Conservation (phyloP, 139 green algal species). For the Desmodesmus armatus region DNA sequence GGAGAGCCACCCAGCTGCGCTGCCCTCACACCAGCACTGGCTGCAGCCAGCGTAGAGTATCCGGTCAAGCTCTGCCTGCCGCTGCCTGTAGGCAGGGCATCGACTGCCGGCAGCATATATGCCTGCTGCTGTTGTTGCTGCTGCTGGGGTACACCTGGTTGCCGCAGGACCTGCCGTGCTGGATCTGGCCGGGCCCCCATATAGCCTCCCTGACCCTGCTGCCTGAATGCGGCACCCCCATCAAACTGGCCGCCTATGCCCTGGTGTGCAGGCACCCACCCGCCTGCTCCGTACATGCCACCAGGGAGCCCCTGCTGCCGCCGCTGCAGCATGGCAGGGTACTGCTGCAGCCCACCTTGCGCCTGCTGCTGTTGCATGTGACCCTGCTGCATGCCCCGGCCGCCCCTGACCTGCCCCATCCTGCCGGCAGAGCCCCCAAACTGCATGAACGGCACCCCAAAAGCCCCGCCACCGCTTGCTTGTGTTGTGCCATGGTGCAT, state of each 20-base stretch:
- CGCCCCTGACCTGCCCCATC: background rate
- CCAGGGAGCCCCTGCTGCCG: background rate
- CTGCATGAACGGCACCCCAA: too few species aligned
- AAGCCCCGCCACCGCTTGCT: too few species aligned
- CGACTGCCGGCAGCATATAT: background rate
- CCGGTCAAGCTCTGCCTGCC: background rate
- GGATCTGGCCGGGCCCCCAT: background rate
- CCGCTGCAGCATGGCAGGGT: background rate
- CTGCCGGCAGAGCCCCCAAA: too few species aligned
- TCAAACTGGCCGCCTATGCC: background rate
- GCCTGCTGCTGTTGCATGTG: background rate
- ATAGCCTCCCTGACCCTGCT: background rate
- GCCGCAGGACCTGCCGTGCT: background rate
- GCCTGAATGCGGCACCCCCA: background rate
- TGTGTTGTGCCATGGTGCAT: background rate
- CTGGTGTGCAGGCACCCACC: background rate
- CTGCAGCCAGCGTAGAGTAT: background rate
- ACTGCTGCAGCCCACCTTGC: slow-evolving; percentile 13
- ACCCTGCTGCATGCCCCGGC: background rate
- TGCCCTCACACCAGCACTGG: background rate
- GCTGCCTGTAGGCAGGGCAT: background rate
- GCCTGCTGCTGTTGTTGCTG: background rate
- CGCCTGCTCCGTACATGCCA: background rate
- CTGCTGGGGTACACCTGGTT: background rate
- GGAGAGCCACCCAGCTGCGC: background rate